These are phyloP conservation scores for Rehmannia glutinosa DNA, from an alignment of 257 asterid genomes.

Conservation along the genomic window DNA sequence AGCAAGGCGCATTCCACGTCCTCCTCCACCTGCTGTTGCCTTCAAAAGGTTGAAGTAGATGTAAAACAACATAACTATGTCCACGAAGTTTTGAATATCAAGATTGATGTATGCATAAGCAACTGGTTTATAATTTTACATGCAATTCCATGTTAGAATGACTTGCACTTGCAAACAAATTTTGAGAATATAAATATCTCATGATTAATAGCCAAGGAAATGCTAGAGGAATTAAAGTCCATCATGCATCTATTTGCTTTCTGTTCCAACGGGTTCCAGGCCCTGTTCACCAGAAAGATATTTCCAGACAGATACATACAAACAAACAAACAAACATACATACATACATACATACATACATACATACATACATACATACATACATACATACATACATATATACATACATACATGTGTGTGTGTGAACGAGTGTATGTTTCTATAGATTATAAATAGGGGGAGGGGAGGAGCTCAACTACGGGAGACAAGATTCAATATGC, in stretches of 20 bases:
- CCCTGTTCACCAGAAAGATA: neutral
- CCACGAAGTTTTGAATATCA: neutral
- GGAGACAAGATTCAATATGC: too few relatives aligned
- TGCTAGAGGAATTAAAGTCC: neutral
- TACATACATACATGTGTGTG: too few relatives aligned
- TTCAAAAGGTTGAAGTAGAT: conserved; percentile 28
- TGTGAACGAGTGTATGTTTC: too few relatives aligned
- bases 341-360: too few relatives aligned
- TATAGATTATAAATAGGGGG: too few relatives aligned
- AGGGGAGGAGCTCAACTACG: too few relatives aligned
- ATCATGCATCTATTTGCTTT: neutral
- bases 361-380: too few relatives aligned
- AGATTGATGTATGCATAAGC: neutral
- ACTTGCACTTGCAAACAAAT: neutral
- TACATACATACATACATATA: too few relatives aligned
- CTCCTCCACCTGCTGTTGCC: conserved; percentile 99
- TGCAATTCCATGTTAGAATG: conserved; percentile 12
- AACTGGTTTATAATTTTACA: neutral
- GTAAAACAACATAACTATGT: conserved; percentile 20
- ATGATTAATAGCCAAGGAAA: neutral
- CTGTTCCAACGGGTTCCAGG: neutral
- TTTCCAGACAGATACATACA: neutral
- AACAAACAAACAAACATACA: too few relatives aligned
- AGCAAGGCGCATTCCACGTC: conserved; percentile 99
- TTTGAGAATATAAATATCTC: neutral